phyloP scores from a whole-genome alignment of 1,284 basidiomycete genomes.

The Lentinus polychrous region DNA sequence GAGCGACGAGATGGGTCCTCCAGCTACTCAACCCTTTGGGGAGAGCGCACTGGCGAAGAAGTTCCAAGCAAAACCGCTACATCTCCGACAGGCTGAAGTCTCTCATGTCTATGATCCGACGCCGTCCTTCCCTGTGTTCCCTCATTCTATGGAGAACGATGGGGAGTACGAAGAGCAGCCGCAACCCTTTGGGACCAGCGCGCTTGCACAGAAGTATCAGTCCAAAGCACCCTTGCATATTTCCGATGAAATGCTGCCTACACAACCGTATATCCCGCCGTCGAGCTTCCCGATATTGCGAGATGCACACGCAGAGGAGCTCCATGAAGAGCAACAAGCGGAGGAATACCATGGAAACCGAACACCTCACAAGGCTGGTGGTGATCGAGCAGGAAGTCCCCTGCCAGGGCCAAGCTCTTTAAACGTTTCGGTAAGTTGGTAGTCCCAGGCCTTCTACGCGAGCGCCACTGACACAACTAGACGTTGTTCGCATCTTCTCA shows the following conservation, averaged over 20 bases:
- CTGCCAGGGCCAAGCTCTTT: too few species aligned
- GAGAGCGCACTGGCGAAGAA: conserved; percentile 26
- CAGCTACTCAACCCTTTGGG: conserved; percentile 38
- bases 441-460: too few species aligned
- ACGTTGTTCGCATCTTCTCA: background rate
- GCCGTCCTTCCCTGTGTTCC: background rate
- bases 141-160: background rate
- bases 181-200: conserved; percentile 12
- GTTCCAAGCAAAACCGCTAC: conserved; percentile 5
- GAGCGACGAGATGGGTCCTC: conserved; percentile 9
- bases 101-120: conserved; percentile 1
- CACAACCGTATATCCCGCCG: background rate
- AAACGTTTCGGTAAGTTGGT: too few species aligned
- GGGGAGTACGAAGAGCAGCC: conserved; percentile 1
- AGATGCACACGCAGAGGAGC: background rate
- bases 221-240: background rate
- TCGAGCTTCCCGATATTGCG: background rate
- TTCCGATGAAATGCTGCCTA: background rate
- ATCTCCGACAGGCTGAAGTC: background rate
- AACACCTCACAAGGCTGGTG: too few species aligned
- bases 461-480: conserved; percentile 4
- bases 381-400: too few species aligned
- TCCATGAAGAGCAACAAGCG: too few species aligned
- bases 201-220: conserved; percentile 6
- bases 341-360: too few species aligned